A percentile compares a stretch with the other conserved stretches of the same genome.
phyloP scores from a whole-genome alignment of 129 eudicot genomes.

The Dittrichia graveolens region DNA sequence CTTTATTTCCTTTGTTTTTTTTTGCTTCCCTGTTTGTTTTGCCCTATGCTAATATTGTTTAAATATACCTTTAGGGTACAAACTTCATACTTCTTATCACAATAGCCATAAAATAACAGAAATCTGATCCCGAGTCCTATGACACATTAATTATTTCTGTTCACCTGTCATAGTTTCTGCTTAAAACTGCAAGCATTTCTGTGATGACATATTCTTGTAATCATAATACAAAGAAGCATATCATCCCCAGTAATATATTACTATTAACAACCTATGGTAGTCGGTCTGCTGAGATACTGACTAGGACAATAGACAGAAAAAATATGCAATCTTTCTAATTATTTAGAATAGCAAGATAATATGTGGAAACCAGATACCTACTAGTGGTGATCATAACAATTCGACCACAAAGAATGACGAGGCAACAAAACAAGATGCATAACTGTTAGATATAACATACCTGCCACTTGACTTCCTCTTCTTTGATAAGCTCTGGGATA shows the following conservation, averaged over 20 bases:
- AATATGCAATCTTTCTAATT: not conserved
- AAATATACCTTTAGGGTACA: too few species aligned
- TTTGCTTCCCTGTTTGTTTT: not conserved
- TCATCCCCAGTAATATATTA: not conserved
- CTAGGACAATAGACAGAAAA: conserved; percentile 1
- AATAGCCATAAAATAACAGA: too few species aligned
- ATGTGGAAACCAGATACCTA: not conserved
- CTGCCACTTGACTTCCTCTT: conserved; percentile 52
- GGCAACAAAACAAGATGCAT: not conserved
- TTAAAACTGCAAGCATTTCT: too few species aligned
- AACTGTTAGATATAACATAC: conserved; percentile 31
- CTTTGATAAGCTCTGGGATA: conserved; percentile 48
- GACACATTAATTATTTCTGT: too few species aligned
- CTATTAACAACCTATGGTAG: not conserved
- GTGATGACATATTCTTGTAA: too few species aligned
- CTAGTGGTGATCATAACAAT: not conserved
- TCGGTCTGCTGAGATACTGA: not conserved
- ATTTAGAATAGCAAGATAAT: not conserved
- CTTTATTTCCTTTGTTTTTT: not conserved
- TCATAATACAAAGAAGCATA: not conserved
- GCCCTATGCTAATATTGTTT: not conserved
- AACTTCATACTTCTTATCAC: too few species aligned
- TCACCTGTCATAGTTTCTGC: too few species aligned
- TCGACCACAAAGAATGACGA: not conserved
- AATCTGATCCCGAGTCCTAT: too few species aligned